Evolutionary conservation across 2,329 filamentous ascomycete genomes (phyloP), one percentile per base, ranked within the genome.

Genomic region (Pestalotiopsis sp.): DNA sequence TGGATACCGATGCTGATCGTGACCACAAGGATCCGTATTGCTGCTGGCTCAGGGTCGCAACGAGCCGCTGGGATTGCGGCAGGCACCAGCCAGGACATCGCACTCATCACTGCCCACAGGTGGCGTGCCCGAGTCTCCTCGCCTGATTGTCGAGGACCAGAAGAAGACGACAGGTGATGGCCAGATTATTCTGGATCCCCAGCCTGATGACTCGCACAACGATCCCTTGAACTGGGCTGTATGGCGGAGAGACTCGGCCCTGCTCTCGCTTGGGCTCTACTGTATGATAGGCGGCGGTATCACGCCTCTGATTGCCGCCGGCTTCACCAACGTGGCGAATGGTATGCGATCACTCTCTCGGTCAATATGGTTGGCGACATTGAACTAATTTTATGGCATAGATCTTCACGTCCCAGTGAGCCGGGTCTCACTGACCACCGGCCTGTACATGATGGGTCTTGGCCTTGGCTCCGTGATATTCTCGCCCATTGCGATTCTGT

Each of bases 241-340:
- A 6, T 93, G 93, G 90, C 88, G 93, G 56, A 87, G 95, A 79
- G 94, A 98, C 79, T 80, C 86, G 27, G 93, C 95, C 0, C 81
- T 98, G 70, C 75, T 97, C 0, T 95, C 92, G 0, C 84, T 98
- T 3, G 95, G 95, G 1, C 91, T 97, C 75, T 97, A 97, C 80
- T 97, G 94, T 80, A 92, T 98, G 90, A 81, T 98, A 20, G 95
- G 95, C 67, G 95, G 95, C 56, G 95, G 95, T 58, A 97, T 97
- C 84, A 98, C 95, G 0, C 93, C 96, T 0, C 84, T 98, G 38
- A 86, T 98, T 20, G 95, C 95, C 0, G 95, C 96, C 11, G 95
- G 94, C 13, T 98, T 98, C 82, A 91, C 90, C 39, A 84, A 97
- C 58, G 92, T 98, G 13, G 91, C 94, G 1, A 71, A 85, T 0